Conservation (phyloP, 2,329 filamentous ascomycete species). For the Arachnomyces sp. region DNA sequence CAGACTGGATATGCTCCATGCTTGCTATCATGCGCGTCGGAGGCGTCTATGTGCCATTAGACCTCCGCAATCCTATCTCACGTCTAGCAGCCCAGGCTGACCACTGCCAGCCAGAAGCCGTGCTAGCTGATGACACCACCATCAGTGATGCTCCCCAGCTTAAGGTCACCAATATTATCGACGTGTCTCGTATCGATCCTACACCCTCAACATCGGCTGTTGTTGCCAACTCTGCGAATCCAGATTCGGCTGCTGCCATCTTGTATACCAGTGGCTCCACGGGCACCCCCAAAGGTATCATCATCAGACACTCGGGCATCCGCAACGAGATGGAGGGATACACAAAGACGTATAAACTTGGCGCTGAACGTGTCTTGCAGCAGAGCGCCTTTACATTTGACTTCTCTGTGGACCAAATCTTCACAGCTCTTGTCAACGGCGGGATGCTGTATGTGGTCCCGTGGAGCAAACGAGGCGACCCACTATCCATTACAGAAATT, state of each 20-base stretch:
- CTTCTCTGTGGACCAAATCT: constrained; percentile 15
- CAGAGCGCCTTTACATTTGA: constrained; percentile 15
- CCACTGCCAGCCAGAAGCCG: constrained; percentile 19
- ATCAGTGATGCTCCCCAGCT: neutral
- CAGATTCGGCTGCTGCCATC: constrained; percentile 26
- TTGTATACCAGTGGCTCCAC: constrained; percentile 27
- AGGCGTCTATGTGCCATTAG: constrained; percentile 30
- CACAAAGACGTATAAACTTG: constrained; percentile 5
- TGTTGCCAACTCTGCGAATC: constrained; percentile 13
- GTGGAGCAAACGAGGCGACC: constrained; percentile 12
- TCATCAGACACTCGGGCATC: constrained; percentile 19
- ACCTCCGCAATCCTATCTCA: constrained; percentile 22
- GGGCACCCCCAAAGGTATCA: constrained; percentile 36
- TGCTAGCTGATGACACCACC: constrained; percentile 18
- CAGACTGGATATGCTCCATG: constrained; percentile 25
- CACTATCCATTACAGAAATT: constrained; percentile 11
- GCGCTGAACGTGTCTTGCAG: constrained; percentile 9
- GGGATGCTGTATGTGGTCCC: constrained; percentile 14
- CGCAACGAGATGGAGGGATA: constrained; percentile 17
- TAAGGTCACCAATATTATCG: constrained; percentile 15
- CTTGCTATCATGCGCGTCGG: constrained; percentile 34
- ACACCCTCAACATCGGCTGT: neutral
- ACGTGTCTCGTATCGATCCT: constrained; percentile 24
- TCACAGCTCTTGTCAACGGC: constrained; percentile 12
- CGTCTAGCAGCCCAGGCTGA: constrained; percentile 26